Percentiles rank a stretch among this genome's conserved stretches.
phyloP scores from a whole-genome alignment of 2,329 filamentous ascomycete species.

The Aspergillus udagawae region DNA sequence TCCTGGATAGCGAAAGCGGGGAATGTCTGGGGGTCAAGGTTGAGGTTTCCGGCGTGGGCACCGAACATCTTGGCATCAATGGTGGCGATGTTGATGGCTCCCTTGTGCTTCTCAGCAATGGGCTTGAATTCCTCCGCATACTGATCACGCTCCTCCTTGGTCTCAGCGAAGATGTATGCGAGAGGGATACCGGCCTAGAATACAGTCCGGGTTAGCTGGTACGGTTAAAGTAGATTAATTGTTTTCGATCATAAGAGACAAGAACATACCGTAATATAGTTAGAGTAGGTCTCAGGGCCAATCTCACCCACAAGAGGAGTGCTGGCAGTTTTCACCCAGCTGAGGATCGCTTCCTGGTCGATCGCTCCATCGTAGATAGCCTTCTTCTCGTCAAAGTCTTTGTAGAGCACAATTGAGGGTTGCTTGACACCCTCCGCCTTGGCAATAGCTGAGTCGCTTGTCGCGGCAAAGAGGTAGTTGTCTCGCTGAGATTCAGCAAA shows the following conservation, averaged over 20 bases:
- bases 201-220: constrained; percentile 6
- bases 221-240: not conserved
- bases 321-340: constrained; percentile 78
- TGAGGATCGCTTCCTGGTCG: constrained; percentile 71
- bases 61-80: constrained; percentile 94
- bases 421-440: constrained; percentile 85
- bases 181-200: constrained; percentile 74
- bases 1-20: constrained; percentile 98
- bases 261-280: constrained; percentile 74
- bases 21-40: constrained; percentile 93
- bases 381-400: constrained; percentile 97
- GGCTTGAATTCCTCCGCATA: constrained; percentile 75
- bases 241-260: not conserved
- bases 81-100: constrained; percentile 94
- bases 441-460: constrained; percentile 76
- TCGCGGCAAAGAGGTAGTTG: constrained; percentile 86
- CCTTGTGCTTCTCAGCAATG: constrained; percentile 86
- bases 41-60: constrained; percentile 92
- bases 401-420: constrained; percentile 90
- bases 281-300: constrained; percentile 91
- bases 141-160: constrained; percentile 77
- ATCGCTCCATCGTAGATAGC: constrained; percentile 77
- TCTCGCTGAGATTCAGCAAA: constrained; percentile 76
- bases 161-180: constrained; percentile 97
- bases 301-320: constrained; percentile 93